These are phyloP conservation scores for Penicillium sp. DNA, from an alignment of 2,329 filamentous ascomycete genomes.

Conservation along the genomic window DNA sequence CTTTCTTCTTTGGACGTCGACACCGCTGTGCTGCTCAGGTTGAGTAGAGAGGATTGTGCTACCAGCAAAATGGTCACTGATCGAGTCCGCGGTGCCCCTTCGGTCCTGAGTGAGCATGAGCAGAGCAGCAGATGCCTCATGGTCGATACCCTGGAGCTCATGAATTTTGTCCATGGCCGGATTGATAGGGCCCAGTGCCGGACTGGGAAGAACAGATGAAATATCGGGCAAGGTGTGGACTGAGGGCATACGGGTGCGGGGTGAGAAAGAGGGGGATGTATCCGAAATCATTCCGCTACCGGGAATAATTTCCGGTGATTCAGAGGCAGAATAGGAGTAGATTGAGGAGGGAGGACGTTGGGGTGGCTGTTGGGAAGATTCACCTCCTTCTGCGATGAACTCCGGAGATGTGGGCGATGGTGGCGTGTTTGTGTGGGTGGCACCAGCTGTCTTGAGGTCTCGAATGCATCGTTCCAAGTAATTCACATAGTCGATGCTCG, in stretches of 20 bases:
- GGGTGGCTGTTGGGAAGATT: slow-evolving; percentile 6
- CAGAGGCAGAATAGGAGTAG: slow-evolving; percentile 33
- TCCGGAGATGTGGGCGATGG: slow-evolving; percentile 39
- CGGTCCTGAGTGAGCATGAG: slow-evolving; percentile 85
- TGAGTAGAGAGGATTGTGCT: slow-evolving; percentile 1
- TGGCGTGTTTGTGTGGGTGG: slow-evolving; percentile 23
- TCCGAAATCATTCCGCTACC: slow-evolving; percentile 19
- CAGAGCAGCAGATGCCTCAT: slow-evolving; percentile 81
- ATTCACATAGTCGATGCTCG: slow-evolving; percentile 91
- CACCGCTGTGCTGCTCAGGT: slow-evolving; percentile 2
- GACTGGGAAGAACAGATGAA: slow-evolving; percentile 38
- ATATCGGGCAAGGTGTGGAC: slow-evolving; percentile 21
- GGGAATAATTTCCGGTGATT: slow-evolving; percentile 37
- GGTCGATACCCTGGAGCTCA: slow-evolving; percentile 52
- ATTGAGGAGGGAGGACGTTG: slow-evolving; percentile 20
- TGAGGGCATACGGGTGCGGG: slow-evolving; percentile 29
- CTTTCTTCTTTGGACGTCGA: slow-evolving; percentile 35
- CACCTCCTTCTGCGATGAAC: slow-evolving; percentile 24
- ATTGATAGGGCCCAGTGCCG: slow-evolving; percentile 33
- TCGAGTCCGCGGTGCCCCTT: slow-evolving; percentile 49
- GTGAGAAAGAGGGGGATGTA: slow-evolving; percentile 36
- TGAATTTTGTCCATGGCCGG: slow-evolving; percentile 22
- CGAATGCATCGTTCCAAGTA: slow-evolving; percentile 87
- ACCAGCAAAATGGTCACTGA: slow-evolving; percentile 23
- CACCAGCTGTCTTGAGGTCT: slow-evolving; percentile 65